Evolutionary conservation across 2,329 filamentous ascomycete species (phyloP).

Genomic region (Aspergillus hortae): DNA sequence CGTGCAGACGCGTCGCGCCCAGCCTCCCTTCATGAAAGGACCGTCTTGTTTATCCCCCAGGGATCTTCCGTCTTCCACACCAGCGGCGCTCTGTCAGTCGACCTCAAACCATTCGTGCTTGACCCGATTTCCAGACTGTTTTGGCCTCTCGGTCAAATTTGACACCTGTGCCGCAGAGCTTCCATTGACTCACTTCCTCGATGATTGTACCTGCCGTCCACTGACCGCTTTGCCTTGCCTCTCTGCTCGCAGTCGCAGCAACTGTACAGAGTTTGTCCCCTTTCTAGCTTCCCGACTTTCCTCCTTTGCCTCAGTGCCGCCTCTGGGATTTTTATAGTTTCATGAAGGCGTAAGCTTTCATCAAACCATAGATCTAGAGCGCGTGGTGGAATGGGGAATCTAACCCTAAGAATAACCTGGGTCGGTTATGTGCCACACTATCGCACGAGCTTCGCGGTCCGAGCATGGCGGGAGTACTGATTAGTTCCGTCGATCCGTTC

Average conservation of each 20-base stretch:
- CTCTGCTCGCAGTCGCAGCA: slow-evolving; percentile 31
- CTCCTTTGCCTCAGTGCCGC: slow-evolving; percentile 60
- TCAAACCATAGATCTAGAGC: slow-evolving; percentile 28
- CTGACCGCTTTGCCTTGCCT: slow-evolving; percentile 30
- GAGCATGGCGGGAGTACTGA: slow-evolving; percentile 66
- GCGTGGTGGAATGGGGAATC: slow-evolving; percentile 75
- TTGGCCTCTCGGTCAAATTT: background rate
- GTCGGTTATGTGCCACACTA: slow-evolving; percentile 56
- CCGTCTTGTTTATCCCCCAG: too few relatives aligned
- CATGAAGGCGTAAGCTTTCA: background rate
- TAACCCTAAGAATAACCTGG: slow-evolving; percentile 76
- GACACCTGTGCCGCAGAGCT: slow-evolving; percentile 6
- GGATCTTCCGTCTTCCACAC: background rate
- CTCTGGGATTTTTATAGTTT: slow-evolving; percentile 24
- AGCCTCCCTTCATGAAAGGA: too few relatives aligned
- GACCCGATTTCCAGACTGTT: background rate
- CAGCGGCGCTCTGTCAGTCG: slow-evolving; percentile 4
- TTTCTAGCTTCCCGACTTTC: slow-evolving; percentile 81
- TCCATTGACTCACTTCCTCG: slow-evolving; percentile 15
- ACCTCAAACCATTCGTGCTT: slow-evolving; percentile 7
- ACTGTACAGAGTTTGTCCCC: slow-evolving; percentile 63
- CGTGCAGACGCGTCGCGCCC: slow-evolving; percentile 11
- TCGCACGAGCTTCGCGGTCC: slow-evolving; percentile 61
- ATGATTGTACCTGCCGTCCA: slow-evolving; percentile 7
- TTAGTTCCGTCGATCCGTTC: slow-evolving; percentile 49